Evolutionary conservation across 2,329 filamentous ascomycete genomes (phyloP).

Genomic region (Harringtonia aguacate): DNA sequence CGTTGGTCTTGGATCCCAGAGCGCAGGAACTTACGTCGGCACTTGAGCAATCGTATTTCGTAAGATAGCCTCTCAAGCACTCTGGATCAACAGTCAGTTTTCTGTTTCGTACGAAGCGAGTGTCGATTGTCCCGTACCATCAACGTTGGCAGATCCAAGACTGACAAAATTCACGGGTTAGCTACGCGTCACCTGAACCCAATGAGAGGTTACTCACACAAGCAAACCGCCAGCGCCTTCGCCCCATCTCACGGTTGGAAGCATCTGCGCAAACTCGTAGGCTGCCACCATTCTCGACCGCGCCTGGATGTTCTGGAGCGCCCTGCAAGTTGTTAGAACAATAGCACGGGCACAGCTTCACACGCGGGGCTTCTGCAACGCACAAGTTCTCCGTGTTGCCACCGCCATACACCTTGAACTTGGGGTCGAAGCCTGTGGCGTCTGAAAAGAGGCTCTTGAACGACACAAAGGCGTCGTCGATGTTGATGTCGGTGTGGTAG

Average conservation of each 20-base stretch:
- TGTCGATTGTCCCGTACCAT: constrained; percentile 16
- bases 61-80: constrained; percentile 37
- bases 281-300: constrained; percentile 44
- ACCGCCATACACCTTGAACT: constrained; percentile 54
- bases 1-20: not conserved
- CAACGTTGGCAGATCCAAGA: constrained; percentile 12
- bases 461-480: constrained; percentile 55
- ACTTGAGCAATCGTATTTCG: constrained; percentile 54
- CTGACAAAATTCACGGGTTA: constrained; percentile 1
- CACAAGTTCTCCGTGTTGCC: constrained; percentile 45
- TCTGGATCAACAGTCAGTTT: constrained; percentile 25
- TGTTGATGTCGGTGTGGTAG: constrained; percentile 64
- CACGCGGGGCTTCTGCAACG: no score
- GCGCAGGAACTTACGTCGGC: constrained; percentile 3
- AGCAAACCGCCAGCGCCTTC: constrained; percentile 12
- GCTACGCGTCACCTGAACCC: no score
- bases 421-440: constrained; percentile 45
- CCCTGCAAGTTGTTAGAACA: constrained; percentile 15
- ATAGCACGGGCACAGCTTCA: no score
- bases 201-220: constrained; percentile 3
- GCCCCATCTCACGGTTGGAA: constrained; percentile 10
- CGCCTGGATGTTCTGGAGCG: constrained; percentile 59
- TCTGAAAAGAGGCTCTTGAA: constrained; percentile 47
- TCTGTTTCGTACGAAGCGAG: not conserved
- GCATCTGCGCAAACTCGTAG: constrained; percentile 30